A percentile compares a stretch with the other conserved stretches of the same genome.
Conservation (phyloP, 2,329 filamentous ascomycete genomes). For the Claviceps africana region DNA sequence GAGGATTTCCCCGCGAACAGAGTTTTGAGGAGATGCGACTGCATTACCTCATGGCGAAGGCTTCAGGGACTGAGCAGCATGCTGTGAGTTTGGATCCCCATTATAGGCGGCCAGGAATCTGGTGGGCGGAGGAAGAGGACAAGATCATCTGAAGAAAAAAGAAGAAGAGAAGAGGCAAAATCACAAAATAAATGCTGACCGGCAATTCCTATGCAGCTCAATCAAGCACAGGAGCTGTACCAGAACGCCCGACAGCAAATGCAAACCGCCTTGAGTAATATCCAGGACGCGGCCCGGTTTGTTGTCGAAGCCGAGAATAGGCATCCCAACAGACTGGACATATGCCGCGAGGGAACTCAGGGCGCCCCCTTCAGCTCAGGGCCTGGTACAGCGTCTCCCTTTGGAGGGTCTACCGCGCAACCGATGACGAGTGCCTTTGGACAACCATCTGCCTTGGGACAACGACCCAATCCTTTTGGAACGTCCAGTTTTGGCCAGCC, state of each 20-base stretch:
- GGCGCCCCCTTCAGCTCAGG: constrained; percentile 28
- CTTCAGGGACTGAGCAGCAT: constrained; percentile 43
- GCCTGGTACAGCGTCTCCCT: constrained; percentile 13
- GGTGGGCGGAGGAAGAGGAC: not conserved
- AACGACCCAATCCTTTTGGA: constrained; percentile 22
- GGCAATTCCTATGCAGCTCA: constrained; percentile 29
- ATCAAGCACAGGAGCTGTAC: constrained; percentile 47
- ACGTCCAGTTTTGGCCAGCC: constrained; percentile 20
- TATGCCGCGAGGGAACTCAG: constrained; percentile 35
- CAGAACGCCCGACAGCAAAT: constrained; percentile 57
- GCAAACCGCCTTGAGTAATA: constrained; percentile 51
- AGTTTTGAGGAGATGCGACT: constrained; percentile 79
- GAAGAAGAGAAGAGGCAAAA: not conserved
- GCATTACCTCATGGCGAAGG: constrained; percentile 49
- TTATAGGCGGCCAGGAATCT: not conserved
- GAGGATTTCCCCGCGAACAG: constrained; percentile 64
- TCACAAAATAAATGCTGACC: not conserved
- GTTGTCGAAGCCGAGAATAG: constrained; percentile 50
- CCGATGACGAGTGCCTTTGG: constrained; percentile 24
- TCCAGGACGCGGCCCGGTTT: constrained; percentile 59
- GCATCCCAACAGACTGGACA: constrained; percentile 62
- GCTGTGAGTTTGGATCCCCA: constrained; percentile 26
- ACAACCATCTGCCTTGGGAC: constrained; percentile 19
- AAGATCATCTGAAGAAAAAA: too few species aligned
- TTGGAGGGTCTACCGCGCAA: constrained; percentile 15